Evolutionary conservation across 179 eudicot genomes (phyloP).

Genomic region (Heliamphora pulchella): DNA sequence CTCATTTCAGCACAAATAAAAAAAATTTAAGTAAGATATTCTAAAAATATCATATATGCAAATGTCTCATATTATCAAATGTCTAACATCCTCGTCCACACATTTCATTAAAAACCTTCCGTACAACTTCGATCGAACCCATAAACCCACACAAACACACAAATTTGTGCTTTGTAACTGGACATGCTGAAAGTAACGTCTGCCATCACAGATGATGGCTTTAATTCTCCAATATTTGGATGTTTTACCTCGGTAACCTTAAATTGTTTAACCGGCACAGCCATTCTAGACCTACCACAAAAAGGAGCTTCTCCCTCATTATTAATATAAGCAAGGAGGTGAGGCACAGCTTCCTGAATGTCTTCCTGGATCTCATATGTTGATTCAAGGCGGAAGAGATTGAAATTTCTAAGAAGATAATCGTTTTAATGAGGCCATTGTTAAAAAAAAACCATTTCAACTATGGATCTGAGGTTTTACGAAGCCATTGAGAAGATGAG

Average conservation of each 20-base stretch:
- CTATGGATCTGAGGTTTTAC: too few relatives aligned
- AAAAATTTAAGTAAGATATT: too few relatives aligned
- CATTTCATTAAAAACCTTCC: too few relatives aligned
- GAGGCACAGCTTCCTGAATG: conserved; percentile 97
- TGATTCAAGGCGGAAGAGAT: conserved; percentile 96
- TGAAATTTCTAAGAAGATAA: conserved; percentile 86
- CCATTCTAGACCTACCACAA: conserved; percentile 99
- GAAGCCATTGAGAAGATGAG: too few relatives aligned
- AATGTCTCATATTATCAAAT: too few relatives aligned
- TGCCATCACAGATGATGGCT: conserved; percentile 90
- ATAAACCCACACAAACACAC: too few relatives aligned
- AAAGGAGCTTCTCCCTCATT: conserved; percentile 92
- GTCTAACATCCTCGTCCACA: too few relatives aligned
- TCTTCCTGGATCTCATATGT: conserved; percentile 97
- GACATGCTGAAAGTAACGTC: conserved; percentile 76
- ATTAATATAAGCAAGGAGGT: conserved; percentile 75
- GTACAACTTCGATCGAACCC: too few relatives aligned
- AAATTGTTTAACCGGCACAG: conserved; percentile 76
- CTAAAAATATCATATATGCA: too few relatives aligned
- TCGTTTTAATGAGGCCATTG: conserved; percentile 27
- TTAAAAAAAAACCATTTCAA: too few relatives aligned
- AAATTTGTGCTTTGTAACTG: conserved; percentile 70
- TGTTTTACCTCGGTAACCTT: conserved; percentile 85
- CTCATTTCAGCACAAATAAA: too few relatives aligned
- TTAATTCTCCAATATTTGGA: conserved; percentile 95